Conservation (phyloP, 2,329 filamentous ascomycete species). For the Pseudomassariella vexata region DNA sequence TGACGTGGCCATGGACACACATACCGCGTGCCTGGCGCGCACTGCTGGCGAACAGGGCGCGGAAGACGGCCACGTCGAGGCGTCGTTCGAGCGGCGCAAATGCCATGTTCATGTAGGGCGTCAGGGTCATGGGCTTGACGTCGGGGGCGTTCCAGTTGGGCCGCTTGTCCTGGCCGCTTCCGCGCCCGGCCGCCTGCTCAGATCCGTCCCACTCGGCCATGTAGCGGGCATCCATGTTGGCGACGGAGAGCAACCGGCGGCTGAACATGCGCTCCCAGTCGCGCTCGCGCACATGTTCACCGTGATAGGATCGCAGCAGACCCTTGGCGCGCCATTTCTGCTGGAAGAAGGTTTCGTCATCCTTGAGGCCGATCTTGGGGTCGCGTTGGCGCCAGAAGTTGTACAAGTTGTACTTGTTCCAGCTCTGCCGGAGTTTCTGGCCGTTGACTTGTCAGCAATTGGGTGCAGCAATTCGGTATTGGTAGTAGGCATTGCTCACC, state of each 20-base stretch:
- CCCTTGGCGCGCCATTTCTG: constrained; percentile 96
- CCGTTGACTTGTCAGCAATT: constrained; percentile 7
- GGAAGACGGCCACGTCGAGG: constrained; percentile 90
- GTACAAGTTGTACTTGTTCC: constrained; percentile 97
- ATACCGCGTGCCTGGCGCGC: constrained; percentile 90
- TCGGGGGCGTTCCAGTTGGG: constrained; percentile 6
- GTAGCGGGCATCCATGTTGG: constrained; percentile 77
- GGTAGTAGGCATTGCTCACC: constrained; percentile 36
- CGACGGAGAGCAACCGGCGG: constrained; percentile 71
- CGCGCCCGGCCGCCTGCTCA: constrained; percentile 75
- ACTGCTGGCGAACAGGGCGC: constrained; percentile 90
- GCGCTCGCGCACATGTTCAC: constrained; percentile 87
- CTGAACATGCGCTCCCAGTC: constrained; percentile 94
- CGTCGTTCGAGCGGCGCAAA: constrained; percentile 88
- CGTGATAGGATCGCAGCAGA: constrained; percentile 79
- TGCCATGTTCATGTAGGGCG: constrained; percentile 94
- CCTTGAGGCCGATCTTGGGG: constrained; percentile 32
- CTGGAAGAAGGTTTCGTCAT: constrained; percentile 76
- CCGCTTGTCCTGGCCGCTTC: constrained; percentile 56
- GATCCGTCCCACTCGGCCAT: constrained; percentile 79
- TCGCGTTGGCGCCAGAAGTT: constrained; percentile 60
- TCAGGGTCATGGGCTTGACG: constrained; percentile 33
- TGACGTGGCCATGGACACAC: constrained; percentile 86
- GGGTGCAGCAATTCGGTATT: constrained; percentile 1
- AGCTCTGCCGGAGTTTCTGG: constrained; percentile 90